Percentiles rank a stretch among this genome's conserved stretches.
Conservation (phyloP, 495 filamentous ascomycete species). For the Choiromyces venosus region DNA sequence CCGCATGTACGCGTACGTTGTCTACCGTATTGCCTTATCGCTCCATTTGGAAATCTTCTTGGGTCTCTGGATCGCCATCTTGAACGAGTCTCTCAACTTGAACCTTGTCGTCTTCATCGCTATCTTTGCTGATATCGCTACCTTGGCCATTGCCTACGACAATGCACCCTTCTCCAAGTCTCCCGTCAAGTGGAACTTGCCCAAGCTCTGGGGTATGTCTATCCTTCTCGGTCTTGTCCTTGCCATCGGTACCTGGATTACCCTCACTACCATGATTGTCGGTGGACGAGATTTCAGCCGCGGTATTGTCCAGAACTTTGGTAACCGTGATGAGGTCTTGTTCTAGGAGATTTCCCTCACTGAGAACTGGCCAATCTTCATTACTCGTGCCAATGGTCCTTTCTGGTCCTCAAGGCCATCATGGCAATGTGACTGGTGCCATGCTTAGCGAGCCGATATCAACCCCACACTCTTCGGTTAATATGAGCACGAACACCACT, state of each 20-base stretch:
- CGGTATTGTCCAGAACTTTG: slow-evolving; percentile 85
- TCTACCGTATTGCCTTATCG: slow-evolving; percentile 90
- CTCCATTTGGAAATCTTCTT: slow-evolving; percentile 86
- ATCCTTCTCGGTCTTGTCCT: slow-evolving; percentile 74
- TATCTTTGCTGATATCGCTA: slow-evolving; percentile 91
- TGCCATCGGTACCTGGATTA: slow-evolving; percentile 77
- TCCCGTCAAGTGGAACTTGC: slow-evolving; percentile 91
- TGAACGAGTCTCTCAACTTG: slow-evolving; percentile 76
- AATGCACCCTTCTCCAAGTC: slow-evolving; percentile 79
- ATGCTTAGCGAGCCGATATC: slow-evolving; percentile 73
- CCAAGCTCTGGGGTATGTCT: slow-evolving; percentile 88
- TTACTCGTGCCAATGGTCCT: slow-evolving; percentile 79
- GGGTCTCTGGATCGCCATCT: slow-evolving; percentile 81
- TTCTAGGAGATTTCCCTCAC: slow-evolving; percentile 88
- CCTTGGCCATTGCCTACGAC: slow-evolving; percentile 88
- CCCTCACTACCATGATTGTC: slow-evolving; percentile 69
- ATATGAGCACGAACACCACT: slow-evolving; percentile 58
- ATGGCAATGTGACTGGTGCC: slow-evolving; percentile 68
- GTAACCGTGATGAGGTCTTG: slow-evolving; percentile 71
- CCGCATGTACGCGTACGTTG: slow-evolving; percentile 94
- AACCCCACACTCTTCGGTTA: slow-evolving; percentile 81
- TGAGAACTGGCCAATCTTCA: slow-evolving; percentile 96
- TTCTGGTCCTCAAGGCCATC: slow-evolving; percentile 83
- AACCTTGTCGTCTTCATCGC: slow-evolving; percentile 87
- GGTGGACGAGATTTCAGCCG: slow-evolving; percentile 48